phyloP scores from a whole-genome alignment of 768 basidiomycete genomes.

The Leucogyrophana mollusca region DNA sequence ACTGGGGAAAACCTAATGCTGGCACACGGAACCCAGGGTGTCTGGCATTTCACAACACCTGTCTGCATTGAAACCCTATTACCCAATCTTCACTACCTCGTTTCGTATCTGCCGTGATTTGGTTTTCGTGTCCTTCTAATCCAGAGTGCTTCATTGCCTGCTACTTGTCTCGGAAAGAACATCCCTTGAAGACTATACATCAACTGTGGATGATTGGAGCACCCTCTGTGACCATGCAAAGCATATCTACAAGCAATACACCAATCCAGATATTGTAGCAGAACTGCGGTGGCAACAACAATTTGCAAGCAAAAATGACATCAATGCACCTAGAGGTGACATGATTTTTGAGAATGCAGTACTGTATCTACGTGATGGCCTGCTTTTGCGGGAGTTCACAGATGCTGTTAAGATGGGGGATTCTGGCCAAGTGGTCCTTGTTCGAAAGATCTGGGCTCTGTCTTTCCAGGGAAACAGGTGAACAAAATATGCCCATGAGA shows the following conservation, averaged over 20 bases:
- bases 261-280: conserved; percentile 1
- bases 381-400: conserved; percentile 23
- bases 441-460: conserved; percentile 18
- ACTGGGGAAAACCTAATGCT: conserved; percentile 12
- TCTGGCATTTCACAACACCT: no score
- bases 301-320: neutral
- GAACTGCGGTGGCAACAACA: neutral
- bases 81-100: conserved; percentile 22
- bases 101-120: conserved; percentile 28
- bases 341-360: conserved; percentile 24
- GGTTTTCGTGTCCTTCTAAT: conserved; percentile 28
- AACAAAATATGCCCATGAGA: conserved; percentile 30
- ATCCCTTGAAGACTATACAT: conserved; percentile 8
- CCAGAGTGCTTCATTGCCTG: conserved; percentile 25
- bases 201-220: neutral
- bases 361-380: conserved; percentile 25
- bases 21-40: conserved; percentile 11
- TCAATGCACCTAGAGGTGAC: conserved; percentile 7
- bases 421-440: conserved; percentile 24
- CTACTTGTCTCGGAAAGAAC: conserved; percentile 12
- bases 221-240: conserved; percentile 1
- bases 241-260: conserved; percentile 3
- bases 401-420: conserved; percentile 29
- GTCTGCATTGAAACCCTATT: conserved; percentile 17
- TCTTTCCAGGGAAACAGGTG: conserved; percentile 11